A percentile compares a stretch with the other conserved stretches of the same genome.
Conservation (phyloP, 2,329 filamentous ascomycete species). For the Verticillium zaregamsianum region DNA sequence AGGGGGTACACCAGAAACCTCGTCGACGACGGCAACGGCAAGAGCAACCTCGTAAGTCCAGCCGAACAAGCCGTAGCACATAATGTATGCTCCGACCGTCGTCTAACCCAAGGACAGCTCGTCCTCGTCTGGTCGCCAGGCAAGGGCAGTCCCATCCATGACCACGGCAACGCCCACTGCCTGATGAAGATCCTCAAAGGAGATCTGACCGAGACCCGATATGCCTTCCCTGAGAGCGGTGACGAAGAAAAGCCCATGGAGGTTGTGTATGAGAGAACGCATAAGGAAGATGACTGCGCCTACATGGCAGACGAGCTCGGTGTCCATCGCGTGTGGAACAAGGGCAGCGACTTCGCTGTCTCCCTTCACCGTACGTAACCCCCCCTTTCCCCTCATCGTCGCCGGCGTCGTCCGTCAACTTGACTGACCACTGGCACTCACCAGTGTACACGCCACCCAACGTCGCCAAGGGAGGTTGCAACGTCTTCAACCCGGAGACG, state of each 20-base stretch:
- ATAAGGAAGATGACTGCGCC: slow-evolving; percentile 69
- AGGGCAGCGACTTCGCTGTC: slow-evolving; percentile 70
- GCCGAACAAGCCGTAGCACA: neutral
- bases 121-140: slow-evolving; percentile 87
- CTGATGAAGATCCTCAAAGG: slow-evolving; percentile 87
- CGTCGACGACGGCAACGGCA: slow-evolving; percentile 83
- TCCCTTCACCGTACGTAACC: slow-evolving; percentile 60
- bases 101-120: slow-evolving; percentile 46
- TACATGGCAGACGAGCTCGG: slow-evolving; percentile 93
- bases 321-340: slow-evolving; percentile 78
- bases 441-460: slow-evolving; percentile 83
- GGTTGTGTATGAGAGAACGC: slow-evolving; percentile 63
- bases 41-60: slow-evolving; percentile 63
- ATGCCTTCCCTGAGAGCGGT: slow-evolving; percentile 59
- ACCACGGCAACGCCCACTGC: slow-evolving; percentile 85
- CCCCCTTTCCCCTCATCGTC: neutral
- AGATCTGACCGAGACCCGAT: slow-evolving; percentile 75
- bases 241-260: slow-evolving; percentile 18
- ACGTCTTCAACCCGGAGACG: slow-evolving; percentile 74
- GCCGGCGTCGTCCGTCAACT: neutral
- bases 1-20: slow-evolving; percentile 82
- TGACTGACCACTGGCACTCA: slow-evolving; percentile 5
- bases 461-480: slow-evolving; percentile 75
- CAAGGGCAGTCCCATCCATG: slow-evolving; percentile 80
- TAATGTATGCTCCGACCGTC: neutral